phyloP scores from a whole-genome alignment of 257 asterid species.

The Petrea volubilis region DNA sequence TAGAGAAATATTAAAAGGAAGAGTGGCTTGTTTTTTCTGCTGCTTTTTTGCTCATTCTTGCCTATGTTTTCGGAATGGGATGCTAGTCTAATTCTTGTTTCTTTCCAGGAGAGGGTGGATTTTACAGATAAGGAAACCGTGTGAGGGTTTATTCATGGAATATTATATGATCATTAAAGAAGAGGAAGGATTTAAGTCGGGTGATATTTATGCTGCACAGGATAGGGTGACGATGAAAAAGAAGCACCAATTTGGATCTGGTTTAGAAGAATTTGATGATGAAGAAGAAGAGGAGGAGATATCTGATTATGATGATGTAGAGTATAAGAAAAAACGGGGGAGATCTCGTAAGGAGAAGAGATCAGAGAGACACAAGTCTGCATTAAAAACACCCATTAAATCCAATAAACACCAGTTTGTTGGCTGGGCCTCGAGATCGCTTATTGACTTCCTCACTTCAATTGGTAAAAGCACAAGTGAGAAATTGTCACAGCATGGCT shows the following conservation, averaged over 20 bases:
- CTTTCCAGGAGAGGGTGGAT: slow-evolving; percentile 65
- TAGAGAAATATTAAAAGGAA: background rate
- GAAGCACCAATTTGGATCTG: slow-evolving; percentile 24
- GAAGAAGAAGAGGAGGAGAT: slow-evolving; percentile 42
- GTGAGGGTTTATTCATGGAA: slow-evolving; percentile 80
- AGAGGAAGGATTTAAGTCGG: slow-evolving; percentile 39
- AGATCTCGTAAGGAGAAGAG: slow-evolving; percentile 31
- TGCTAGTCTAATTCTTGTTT: slow-evolving; percentile 23
- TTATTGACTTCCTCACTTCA: slow-evolving; percentile 58
- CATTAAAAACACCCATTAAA: slow-evolving; percentile 24
- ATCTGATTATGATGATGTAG: slow-evolving; percentile 47
- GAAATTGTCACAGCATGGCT: slow-evolving; percentile 50
- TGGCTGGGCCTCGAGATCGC: slow-evolving; percentile 85
- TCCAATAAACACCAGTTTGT: slow-evolving; percentile 47
- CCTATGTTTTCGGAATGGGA: slow-evolving; percentile 5
- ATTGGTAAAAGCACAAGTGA: slow-evolving; percentile 55
- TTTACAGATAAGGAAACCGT: slow-evolving; percentile 59
- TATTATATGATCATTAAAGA: slow-evolving; percentile 59
- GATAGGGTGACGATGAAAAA: slow-evolving; percentile 28
- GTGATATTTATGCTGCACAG: slow-evolving; percentile 47
- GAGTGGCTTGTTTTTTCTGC: background rate
- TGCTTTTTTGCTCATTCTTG: background rate
- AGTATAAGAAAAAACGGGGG: slow-evolving; percentile 23
- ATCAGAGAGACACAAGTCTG: slow-evolving; percentile 28
- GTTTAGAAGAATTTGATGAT: slow-evolving; percentile 42